phyloP scores from a whole-genome alignment of 176 grass and related monocot species.

The Ensete glaucum region DNA sequence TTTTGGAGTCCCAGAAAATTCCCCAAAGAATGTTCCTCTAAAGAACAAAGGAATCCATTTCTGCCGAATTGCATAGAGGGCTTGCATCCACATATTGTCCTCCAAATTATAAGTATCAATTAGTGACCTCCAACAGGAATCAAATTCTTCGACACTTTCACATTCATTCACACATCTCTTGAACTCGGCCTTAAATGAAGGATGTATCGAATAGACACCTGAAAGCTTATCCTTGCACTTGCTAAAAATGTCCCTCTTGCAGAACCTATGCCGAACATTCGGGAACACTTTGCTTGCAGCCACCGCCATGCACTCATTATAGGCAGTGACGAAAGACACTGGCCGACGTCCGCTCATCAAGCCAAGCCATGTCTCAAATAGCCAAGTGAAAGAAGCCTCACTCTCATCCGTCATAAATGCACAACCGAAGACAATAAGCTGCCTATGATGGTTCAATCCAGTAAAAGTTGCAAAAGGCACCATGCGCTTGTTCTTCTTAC shows the following conservation, averaged over 20 bases:
- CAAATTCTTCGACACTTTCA: conserved; percentile 39
- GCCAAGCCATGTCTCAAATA: conserved; percentile 50
- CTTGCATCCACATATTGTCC: conserved; percentile 37
- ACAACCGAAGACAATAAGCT: conserved; percentile 43
- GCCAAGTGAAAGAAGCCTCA: conserved; percentile 44
- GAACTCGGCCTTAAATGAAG: conserved; percentile 40
- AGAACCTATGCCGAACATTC: conserved; percentile 37
- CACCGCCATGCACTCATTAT: conserved; percentile 24
- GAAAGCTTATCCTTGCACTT: conserved; percentile 38
- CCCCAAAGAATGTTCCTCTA: conserved; percentile 42
- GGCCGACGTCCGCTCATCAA: conserved; percentile 37
- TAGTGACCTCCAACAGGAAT: conserved; percentile 36
- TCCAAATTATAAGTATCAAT: conserved; percentile 35
- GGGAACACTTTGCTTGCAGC: conserved; percentile 30
- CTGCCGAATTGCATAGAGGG: conserved; percentile 31
- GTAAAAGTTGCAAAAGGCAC: conserved; percentile 46
- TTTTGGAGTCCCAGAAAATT: conserved; percentile 28
- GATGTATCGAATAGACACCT: conserved; percentile 28
- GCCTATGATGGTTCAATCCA: conserved; percentile 53
- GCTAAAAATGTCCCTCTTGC: conserved; percentile 40
- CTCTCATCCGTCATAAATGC: conserved; percentile 58
- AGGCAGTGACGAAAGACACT: conserved; percentile 34
- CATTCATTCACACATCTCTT: conserved; percentile 42
- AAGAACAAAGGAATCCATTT: conserved; percentile 48
- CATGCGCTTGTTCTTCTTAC: conserved; percentile 36